A percentile compares a stretch with the other conserved stretches of the same genome.
Conservation (phyloP, 805 yeast species). For the Nakazawaea laoshanensis region DNA sequence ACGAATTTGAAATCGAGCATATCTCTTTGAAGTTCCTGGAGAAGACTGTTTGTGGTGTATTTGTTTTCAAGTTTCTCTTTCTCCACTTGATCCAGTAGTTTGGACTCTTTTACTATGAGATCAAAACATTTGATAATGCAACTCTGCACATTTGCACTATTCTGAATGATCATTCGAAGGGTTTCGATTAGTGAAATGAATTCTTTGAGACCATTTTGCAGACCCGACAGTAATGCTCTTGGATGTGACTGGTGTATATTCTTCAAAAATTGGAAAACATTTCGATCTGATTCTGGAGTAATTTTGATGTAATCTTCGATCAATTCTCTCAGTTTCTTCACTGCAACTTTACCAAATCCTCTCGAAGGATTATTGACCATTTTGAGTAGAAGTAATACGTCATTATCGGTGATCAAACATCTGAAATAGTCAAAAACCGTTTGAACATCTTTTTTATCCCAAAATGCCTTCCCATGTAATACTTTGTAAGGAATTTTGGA, state of each 20-base stretch:
- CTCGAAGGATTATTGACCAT: slow-evolving; percentile 52
- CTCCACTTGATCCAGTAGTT: slow-evolving; percentile 15
- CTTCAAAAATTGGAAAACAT: too few species aligned
- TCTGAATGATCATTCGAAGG: too few species aligned
- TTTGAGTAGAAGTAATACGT: slow-evolving; percentile 50
- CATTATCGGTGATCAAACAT: slow-evolving; percentile 49
- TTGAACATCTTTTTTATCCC: slow-evolving; percentile 68
- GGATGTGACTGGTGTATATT: too few species aligned
- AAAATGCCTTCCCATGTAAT: slow-evolving; percentile 68
- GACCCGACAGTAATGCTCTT: too few species aligned
- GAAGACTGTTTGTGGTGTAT: slow-evolving; percentile 12
- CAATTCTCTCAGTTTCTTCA: slow-evolving; percentile 23
- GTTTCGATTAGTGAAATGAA: too few species aligned
- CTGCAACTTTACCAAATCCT: slow-evolving; percentile 57
- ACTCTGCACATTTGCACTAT: too few species aligned
- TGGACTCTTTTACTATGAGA: slow-evolving; percentile 14
- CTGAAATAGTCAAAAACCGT: slow-evolving; percentile 58
- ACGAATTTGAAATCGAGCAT: slow-evolving; percentile 17
- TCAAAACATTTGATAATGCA: too few species aligned
- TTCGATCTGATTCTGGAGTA: slow-evolving; percentile 13
- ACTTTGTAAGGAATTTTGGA: slow-evolving; percentile 55
- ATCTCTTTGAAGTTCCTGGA: slow-evolving; percentile 20
- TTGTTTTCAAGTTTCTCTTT: slow-evolving; percentile 10
- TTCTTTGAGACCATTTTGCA: slow-evolving; percentile 17
- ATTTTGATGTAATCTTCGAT: slow-evolving; percentile 2